Percentiles rank a stretch among this genome's conserved stretches.
Evolutionary conservation across 768 basidiomycete genomes (phyloP).

Genomic region (Boletus tylopilopsis): DNA sequence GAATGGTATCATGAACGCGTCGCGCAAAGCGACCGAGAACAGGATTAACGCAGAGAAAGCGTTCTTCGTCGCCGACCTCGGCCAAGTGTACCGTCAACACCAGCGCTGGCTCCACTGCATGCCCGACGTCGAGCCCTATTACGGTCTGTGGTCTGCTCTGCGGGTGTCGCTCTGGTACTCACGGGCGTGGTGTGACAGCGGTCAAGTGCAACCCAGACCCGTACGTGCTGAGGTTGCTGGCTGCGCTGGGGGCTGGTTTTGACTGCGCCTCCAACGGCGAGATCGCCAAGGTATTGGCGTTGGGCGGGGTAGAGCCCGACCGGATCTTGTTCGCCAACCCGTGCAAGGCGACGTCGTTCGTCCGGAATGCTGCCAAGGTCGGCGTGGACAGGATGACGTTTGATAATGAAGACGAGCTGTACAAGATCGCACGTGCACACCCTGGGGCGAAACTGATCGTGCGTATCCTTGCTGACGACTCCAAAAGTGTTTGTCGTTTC

Average conservation of each 20-base stretch:
- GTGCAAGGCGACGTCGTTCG: slow-evolving; percentile 93
- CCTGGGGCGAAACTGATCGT: slow-evolving; percentile 84
- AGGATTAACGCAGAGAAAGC: slow-evolving; percentile 83
- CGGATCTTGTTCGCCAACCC: slow-evolving; percentile 98
- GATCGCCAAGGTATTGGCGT: slow-evolving; percentile 71
- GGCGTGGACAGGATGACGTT: slow-evolving; percentile 96
- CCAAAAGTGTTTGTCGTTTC: slow-evolving; percentile 88
- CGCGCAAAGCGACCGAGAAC: slow-evolving; percentile 45
- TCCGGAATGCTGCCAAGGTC: slow-evolving; percentile 74
- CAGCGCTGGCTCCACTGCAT: slow-evolving; percentile 75
- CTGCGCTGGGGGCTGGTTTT: slow-evolving; percentile 88
- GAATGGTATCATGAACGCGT: slow-evolving; percentile 69
- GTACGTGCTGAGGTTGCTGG: slow-evolving; percentile 86
- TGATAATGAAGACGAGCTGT: slow-evolving; percentile 94
- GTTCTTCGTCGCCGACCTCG: slow-evolving; percentile 94
- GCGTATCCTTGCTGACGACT: slow-evolving; percentile 97
- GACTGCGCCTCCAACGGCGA: slow-evolving; percentile 97
- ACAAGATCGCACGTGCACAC: slow-evolving; percentile 83
- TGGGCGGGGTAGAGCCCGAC: slow-evolving; percentile 72
- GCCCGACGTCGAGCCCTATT: slow-evolving; percentile 88
- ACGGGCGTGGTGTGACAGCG: slow-evolving; percentile 45
- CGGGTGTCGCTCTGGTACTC: slow-evolving; percentile 23
- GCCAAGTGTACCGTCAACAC: slow-evolving; percentile 81
- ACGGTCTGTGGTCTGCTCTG: slow-evolving; percentile 55
- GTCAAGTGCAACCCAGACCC: slow-evolving; percentile 99